Percentiles rank a stretch among this genome's conserved stretches.
These are phyloP conservation scores for Pleurotus giganteus DNA, from an alignment of 768 basidiomycete species.

Conservation along the genomic window DNA sequence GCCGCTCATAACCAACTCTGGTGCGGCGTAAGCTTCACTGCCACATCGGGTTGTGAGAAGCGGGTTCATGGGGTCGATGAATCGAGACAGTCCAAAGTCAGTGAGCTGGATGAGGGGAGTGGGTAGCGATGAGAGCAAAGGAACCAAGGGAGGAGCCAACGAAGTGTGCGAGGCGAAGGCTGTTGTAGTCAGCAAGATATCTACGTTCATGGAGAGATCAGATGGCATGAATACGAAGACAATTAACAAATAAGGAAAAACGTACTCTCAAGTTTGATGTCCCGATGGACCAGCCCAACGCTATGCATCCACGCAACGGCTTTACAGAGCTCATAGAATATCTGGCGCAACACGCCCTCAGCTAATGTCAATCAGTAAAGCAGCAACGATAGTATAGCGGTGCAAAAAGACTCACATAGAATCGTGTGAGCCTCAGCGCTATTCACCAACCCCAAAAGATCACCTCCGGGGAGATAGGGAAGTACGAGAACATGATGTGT, in stretches of 20 bases:
- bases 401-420: constrained; percentile 26
- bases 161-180: constrained; percentile 23
- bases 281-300: constrained; percentile 83
- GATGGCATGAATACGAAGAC: constrained; percentile 26
- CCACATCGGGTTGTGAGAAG: constrained; percentile 80
- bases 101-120: constrained; percentile 75
- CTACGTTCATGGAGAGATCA: constrained; percentile 36
- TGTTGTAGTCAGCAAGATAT: constrained; percentile 68
- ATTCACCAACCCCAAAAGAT: constrained; percentile 76
- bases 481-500: constrained; percentile 78
- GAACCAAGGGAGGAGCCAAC: constrained; percentile 26
- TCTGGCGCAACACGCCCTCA: constrained; percentile 57
- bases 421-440: constrained; percentile 44
- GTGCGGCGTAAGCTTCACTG: constrained; percentile 85
- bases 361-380: constrained; percentile 20
- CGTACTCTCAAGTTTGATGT: constrained; percentile 85
- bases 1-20: constrained; percentile 62
- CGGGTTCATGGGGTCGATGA: constrained; percentile 64
- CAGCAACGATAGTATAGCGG: constrained; percentile 1
- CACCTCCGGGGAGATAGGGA: constrained; percentile 80
- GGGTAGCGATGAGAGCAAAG: constrained; percentile 36
- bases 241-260: constrained; percentile 26
- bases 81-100: constrained; percentile 88
- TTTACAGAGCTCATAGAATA: constrained; percentile 74
- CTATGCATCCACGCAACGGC: constrained; percentile 89